Percentiles rank a stretch among this genome's conserved stretches.
These are phyloP conservation scores for Chrysopogon serrulatus DNA, from an alignment of 176 grass and related monocot species.

Conservation along the genomic window DNA sequence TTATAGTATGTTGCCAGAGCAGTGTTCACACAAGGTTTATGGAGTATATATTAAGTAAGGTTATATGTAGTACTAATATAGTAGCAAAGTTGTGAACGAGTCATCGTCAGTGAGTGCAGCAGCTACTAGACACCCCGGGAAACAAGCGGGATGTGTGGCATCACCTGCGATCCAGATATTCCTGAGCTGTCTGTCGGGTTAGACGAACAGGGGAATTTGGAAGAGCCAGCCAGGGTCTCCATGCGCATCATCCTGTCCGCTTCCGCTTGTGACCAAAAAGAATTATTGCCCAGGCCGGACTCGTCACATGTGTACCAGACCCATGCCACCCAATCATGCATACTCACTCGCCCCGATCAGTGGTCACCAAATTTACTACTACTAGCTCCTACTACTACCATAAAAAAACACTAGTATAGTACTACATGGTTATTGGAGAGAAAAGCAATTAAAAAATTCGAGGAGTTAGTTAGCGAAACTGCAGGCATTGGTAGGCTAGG, in stretches of 20 bases:
- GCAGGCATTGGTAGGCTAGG: not conserved
- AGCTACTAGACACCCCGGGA: not conserved
- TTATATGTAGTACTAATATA: too few relatives aligned
- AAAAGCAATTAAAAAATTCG: not conserved
- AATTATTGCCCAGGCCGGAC: slow-evolving; percentile 13
- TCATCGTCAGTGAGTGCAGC: not conserved
- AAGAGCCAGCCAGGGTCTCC: not conserved
- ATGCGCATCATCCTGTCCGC: slow-evolving; percentile 13
- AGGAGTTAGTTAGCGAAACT: not conserved
- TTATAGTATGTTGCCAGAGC: too few relatives aligned
- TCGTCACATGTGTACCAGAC: not conserved
- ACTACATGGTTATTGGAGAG: not conserved
- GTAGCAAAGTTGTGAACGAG: too few relatives aligned
- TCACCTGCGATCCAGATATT: not conserved
- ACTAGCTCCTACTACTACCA: not conserved
- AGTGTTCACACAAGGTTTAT: not conserved
- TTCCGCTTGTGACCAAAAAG: not conserved
- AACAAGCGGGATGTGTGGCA: not conserved
- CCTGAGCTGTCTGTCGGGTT: not conserved
- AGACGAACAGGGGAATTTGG: not conserved
- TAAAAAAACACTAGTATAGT: not conserved
- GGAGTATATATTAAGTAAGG: too few relatives aligned
- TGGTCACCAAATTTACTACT: not conserved
- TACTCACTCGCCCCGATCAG: not conserved
- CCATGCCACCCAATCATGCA: slow-evolving; percentile 1